phyloP scores from a whole-genome alignment of 2,329 filamentous ascomycete species.

The Arthrobotrys pseudoclavata region DNA sequence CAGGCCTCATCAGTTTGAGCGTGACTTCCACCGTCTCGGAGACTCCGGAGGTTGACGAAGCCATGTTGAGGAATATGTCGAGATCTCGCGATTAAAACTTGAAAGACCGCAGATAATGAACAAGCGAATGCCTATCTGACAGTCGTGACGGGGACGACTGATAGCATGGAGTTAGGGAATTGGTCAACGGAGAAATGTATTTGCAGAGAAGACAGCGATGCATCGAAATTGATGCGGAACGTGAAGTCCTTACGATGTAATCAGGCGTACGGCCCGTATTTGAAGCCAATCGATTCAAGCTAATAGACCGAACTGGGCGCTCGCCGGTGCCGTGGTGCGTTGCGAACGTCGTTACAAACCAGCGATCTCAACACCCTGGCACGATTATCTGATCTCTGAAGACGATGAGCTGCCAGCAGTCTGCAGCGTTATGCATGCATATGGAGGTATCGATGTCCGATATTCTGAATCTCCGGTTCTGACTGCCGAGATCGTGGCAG shows the following conservation, averaged over 20 bases:
- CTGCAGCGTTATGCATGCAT: not conserved
- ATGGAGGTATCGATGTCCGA: not conserved
- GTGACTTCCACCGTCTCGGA: conserved; percentile 1
- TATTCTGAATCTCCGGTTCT: not conserved
- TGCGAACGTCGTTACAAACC: conserved; percentile 2
- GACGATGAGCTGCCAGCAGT: not conserved
- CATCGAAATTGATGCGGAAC: not conserved
- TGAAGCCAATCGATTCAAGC: no score
- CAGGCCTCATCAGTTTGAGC: conserved; percentile 43
- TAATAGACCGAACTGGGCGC: no score
- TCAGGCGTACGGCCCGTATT: no score
- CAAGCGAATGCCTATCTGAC: not conserved
- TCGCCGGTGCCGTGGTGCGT: conserved; percentile 5
- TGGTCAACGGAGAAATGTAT: not conserved
- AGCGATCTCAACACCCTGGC: conserved; percentile 19
- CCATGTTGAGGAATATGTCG: conserved; percentile 20
- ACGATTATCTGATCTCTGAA: not conserved
- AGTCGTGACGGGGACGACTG: no score
- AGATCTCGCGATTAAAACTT: not conserved
- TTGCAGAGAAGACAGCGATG: no score
- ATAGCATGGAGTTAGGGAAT: no score
- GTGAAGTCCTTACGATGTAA: no score
- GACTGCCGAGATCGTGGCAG: not conserved
- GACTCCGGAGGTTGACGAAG: conserved; percentile 4
- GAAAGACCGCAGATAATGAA: not conserved